A percentile compares a stretch with the other conserved stretches of the same genome.
Evolutionary conservation across 2,329 filamentous ascomycete genomes (phyloP).

Genomic region (Nemania sp.): DNA sequence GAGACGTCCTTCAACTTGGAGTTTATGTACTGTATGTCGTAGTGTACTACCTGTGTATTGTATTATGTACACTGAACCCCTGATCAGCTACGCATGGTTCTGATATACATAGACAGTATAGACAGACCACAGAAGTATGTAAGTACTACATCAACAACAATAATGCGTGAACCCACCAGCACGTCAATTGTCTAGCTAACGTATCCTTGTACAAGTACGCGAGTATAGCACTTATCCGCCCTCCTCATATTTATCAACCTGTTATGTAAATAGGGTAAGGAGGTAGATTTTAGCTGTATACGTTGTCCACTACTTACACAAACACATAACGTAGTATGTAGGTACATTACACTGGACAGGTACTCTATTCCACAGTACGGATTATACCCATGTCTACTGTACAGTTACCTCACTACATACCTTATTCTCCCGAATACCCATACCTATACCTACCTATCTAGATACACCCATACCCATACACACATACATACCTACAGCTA

Average conservation of each 20-base stretch:
- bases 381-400: not conserved
- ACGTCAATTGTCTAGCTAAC: slow-evolving; percentile 3
- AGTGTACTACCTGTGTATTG: slow-evolving; percentile 1
- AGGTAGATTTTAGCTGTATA: not conserved
- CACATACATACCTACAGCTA: slow-evolving; percentile 4
- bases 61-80: slow-evolving; percentile 19
- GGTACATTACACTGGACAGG: not conserved
- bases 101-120: slow-evolving; percentile 22
- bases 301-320: no score
- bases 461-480: not conserved
- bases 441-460: not conserved
- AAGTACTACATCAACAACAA: slow-evolving; percentile 13
- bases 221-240: not conserved
- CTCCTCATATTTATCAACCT: not conserved
- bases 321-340: no score
- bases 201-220: not conserved
- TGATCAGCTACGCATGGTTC: slow-evolving; percentile 30
- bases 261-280: not conserved
- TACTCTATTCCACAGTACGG: not conserved
- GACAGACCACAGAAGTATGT: not conserved
- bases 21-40: slow-evolving; percentile 5
- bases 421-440: not conserved
- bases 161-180: not conserved
- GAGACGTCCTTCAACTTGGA: slow-evolving; percentile 7
- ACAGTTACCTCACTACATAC: not conserved